phyloP scores from a whole-genome alignment of 345 rosid species.

The Eucalyptus marginata region DNA sequence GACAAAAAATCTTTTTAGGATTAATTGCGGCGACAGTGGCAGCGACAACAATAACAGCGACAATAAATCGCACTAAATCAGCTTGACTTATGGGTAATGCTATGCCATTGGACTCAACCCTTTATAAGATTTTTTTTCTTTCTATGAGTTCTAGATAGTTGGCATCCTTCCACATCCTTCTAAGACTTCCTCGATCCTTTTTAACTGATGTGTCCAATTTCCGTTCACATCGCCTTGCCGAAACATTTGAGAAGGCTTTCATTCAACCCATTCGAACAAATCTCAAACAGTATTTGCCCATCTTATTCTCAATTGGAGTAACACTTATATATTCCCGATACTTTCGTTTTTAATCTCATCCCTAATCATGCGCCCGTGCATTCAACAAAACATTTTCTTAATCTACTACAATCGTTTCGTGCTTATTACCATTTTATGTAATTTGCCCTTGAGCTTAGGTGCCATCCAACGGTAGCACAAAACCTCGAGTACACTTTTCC shows the following conservation, averaged over 20 bases:
- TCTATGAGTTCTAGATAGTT: not conserved
- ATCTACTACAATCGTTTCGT: not conserved
- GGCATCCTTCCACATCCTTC: not conserved
- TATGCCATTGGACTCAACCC: too few relatives aligned
- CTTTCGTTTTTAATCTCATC: not conserved
- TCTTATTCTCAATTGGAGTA: not conserved
- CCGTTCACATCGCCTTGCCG: not conserved
- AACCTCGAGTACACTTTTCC: not conserved
- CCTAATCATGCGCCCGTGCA: not conserved
- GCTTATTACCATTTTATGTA: not conserved
- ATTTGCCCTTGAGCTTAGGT: not conserved
- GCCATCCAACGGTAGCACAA: not conserved
- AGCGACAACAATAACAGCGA: rapidly evolving
- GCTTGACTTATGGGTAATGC: not conserved
- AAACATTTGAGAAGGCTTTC: not conserved
- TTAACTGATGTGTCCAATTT: not conserved
- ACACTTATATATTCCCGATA: not conserved
- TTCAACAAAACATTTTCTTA: too few relatives aligned
- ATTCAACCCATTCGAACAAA: not conserved
- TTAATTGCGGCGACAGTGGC: not conserved
- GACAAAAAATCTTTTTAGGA: not conserved
- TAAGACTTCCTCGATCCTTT: not conserved
- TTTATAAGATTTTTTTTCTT: not conserved
- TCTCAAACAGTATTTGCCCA: not conserved
- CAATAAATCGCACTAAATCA: not conserved